These are phyloP conservation scores for Begonia fuchsioides DNA, from an alignment of 306 rosid species.

Conservation along the genomic window DNA sequence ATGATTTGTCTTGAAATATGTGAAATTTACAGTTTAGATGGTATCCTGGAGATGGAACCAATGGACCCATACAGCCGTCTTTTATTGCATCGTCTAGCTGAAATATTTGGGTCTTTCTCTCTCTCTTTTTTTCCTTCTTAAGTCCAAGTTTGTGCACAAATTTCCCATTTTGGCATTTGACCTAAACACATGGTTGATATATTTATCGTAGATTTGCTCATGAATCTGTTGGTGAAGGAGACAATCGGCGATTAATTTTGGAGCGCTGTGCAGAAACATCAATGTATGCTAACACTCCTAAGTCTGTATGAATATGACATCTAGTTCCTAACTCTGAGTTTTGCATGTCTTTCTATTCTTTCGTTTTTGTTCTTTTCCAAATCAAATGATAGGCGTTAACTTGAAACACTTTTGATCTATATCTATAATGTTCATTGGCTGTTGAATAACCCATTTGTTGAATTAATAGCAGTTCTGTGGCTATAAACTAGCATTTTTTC, in stretches of 20 bases:
- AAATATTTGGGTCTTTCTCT: constrained; percentile 77
- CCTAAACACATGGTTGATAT: neutral
- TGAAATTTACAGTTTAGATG: constrained; percentile 44
- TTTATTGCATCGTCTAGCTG: constrained; percentile 96
- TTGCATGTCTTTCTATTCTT: neutral
- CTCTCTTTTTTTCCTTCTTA: constrained; percentile 7
- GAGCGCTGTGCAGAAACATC: constrained; percentile 82
- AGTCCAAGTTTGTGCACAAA: neutral
- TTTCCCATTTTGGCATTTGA: neutral
- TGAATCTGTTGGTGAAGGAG: constrained; percentile 95
- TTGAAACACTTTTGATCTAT: no score
- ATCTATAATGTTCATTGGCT: no score
- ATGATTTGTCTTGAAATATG: neutral
- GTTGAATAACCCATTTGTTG: no score
- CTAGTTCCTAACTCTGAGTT: neutral
- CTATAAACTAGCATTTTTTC: no score
- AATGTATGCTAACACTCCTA: constrained; percentile 35
- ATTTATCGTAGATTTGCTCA: constrained; percentile 60
- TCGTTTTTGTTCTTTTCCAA: neutral
- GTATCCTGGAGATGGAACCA: constrained; percentile 82
- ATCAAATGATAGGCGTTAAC: no score
- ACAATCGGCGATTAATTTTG: constrained; percentile 74
- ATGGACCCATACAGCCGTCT: constrained; percentile 90
- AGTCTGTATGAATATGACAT: neutral
- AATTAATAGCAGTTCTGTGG: no score